Evolutionary conservation across 75 land plant species (phyloP), one percentile per base, ranked within the genome.

Genomic region (Cunninghamia lanceolata): DNA sequence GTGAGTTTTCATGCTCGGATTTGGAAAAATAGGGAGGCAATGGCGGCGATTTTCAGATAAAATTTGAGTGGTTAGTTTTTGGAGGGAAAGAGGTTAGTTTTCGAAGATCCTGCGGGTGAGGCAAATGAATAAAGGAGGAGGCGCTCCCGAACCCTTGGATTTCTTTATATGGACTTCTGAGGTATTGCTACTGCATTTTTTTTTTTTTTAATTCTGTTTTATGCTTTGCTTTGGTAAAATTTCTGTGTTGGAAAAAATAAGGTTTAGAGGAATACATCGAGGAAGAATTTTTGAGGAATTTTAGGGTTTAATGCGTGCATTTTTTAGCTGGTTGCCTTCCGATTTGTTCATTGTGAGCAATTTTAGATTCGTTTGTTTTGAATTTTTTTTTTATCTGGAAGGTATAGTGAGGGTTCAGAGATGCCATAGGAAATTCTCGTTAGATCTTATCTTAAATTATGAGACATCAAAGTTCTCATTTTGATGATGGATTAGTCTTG

Each of bases 121-220:
- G 38, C 84, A 84, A 81, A 94, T 91, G 92, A 93, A 87, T 82
- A 91, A 34, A 73, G 75, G 83, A 84, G 89, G 86, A 32, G 83
- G 89, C 38, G 85, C 90, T 16, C 97, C 97, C 30, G 97, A 95
- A 86, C 95, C 97, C 40, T 88, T 95, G 86, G 97, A 95, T 92
- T 95, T 95, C 93, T 95, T 94, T 87, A 94, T 95, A 54, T 95
- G 97, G 97, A 95, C 97, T 73, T 93, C 91, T 39, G 96, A 95
- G 97, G 97, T 95, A 86, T 15, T 38, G 73, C n/a, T 83, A 66
- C 15, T 79, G n/a, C 32, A 42, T 77, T 16, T 82, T 9, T 46
- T 40, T 76, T n/a, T 50, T 13, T 80, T 19, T 38, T 43, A 63
- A 46, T n/a, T 21, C 42, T 47, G 17, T 83, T 36, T 63, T 38